Conservation (phyloP, 306 rosid species). For the Cercis canadensis region DNA sequence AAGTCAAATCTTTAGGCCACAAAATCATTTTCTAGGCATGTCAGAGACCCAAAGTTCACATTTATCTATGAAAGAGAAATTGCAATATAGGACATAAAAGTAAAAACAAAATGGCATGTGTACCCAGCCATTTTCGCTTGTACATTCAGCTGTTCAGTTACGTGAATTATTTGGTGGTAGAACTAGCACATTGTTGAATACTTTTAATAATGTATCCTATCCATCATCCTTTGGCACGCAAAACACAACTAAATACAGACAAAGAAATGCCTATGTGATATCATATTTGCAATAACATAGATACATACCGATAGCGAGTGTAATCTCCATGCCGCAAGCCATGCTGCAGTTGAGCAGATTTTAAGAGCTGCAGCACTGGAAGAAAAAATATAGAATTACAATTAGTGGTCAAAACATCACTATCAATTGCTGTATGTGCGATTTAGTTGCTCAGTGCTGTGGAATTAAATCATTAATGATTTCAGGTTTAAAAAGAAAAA, state of each 20-base stretch:
- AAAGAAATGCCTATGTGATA: background rate
- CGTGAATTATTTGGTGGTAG: background rate
- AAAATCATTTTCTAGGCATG: background rate
- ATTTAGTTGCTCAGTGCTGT: background rate
- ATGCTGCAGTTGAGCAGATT: slow-evolving; percentile 97
- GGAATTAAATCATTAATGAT: background rate
- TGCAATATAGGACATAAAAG: slow-evolving; percentile 9
- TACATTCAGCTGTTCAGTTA: slow-evolving; percentile 13
- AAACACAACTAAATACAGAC: background rate
- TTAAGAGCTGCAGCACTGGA: slow-evolving; percentile 89
- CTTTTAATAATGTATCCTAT: background rate
- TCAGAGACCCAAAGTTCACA: slow-evolving; percentile 1
- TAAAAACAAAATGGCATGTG: background rate
- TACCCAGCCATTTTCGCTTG: background rate
- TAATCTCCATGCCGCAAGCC: slow-evolving; percentile 94
- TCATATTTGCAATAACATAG: background rate
- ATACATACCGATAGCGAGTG: slow-evolving; percentile 82
- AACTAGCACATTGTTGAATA: slow-evolving; percentile 6
- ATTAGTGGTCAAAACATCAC: background rate
- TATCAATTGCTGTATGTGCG: background rate
- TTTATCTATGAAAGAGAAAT: background rate
- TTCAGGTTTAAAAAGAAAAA: background rate
- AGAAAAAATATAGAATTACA: background rate
- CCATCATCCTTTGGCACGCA: background rate
- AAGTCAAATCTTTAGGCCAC: background rate